Evolutionary conservation across 495 filamentous ascomycete species (phyloP).

Genomic region (Lasiosphaeria ovina): DNA sequence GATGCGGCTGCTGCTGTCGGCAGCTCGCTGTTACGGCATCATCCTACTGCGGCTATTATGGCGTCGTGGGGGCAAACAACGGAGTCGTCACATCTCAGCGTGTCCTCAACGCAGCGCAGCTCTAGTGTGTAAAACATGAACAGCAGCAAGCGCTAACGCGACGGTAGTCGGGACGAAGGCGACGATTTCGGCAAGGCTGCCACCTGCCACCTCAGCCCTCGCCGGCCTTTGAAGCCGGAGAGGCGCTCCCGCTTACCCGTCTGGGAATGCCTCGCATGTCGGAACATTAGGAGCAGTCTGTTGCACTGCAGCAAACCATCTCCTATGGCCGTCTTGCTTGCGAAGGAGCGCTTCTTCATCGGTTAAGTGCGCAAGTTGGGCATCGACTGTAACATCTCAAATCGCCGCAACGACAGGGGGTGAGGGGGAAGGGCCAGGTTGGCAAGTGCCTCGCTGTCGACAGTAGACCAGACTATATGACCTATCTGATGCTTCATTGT

Average conservation of each 20-base stretch:
- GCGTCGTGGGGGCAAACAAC: slow-evolving; percentile 15
- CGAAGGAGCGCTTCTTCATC: neutral
- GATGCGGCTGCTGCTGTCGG: too few relatives aligned
- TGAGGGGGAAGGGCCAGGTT: too few relatives aligned
- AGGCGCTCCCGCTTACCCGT: slow-evolving; percentile 10
- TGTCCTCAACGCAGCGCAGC: neutral
- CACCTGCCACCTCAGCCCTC: neutral
- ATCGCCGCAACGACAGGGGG: too few relatives aligned
- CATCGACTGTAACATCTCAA: too few relatives aligned
- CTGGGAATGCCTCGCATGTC: slow-evolving; percentile 20
- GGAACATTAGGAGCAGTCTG: slow-evolving; percentile 8
- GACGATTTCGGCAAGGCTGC: too few relatives aligned
- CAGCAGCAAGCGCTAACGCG: too few relatives aligned
- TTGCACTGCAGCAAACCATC: slow-evolving; percentile 3
- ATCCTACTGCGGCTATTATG: too few relatives aligned
- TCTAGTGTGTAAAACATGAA: neutral
- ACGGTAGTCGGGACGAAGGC: too few relatives aligned
- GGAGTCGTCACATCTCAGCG: slow-evolving; percentile 9
- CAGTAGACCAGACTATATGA: neutral
- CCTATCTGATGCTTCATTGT: slow-evolving; percentile 1
- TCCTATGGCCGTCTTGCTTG: neutral
- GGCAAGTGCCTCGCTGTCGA: too few relatives aligned
- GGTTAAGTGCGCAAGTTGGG: too few relatives aligned
- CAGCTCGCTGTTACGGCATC: too few relatives aligned
- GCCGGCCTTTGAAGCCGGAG: neutral